Evolutionary conservation across 306 rosid genomes (phyloP), one percentile per base, ranked within the genome.

Genomic region (Abrus precatorius): DNA sequence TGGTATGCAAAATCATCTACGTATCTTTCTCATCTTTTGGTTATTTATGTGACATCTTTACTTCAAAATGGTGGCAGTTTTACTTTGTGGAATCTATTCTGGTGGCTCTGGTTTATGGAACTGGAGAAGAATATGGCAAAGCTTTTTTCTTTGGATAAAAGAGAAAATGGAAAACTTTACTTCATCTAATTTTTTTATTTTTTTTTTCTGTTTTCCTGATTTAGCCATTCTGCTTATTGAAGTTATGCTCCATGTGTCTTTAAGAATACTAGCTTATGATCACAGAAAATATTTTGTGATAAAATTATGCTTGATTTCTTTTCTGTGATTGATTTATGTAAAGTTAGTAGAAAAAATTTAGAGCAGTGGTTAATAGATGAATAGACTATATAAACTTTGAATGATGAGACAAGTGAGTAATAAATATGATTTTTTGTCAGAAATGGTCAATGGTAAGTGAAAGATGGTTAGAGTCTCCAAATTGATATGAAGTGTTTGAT

Each of bases 1-100:
- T 93, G 97, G 98, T 93, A 57, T 29, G 88, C 85, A 48, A 74
- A 79, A 74, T 67, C 69, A 29, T 83, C 52, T 75, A 3, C 49
- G 7, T 52, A 28, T 52, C 29, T 9, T 75, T 85, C 70, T 14
- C 74, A 29, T 84, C 59, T 33, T 55, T 27, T 66, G 67, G 34
- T 75, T 53, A 48, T 71, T 50, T 60, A 73, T 72, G 43, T 72
- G 60, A 59, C 65, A 41, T 63, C 60, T 72, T 64, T 5, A 56
- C 79, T 76, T 82, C 55, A 75, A 83, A 68, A 29, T n/a, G 70
- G 40, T 41, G 9, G 36, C 44, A 33, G 30, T 5, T 81, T 69
- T 57, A 32, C 69, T 67, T 6, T 41, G 3, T 73, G 27, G 14
- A 45, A 65, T 45, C 78, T 41, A 52, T 65, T 34, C 5, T 14